Percentiles rank a stretch among this genome's conserved stretches.
phyloP scores from a whole-genome alignment of 192 early-diverging fungal species.

The Backusella luteola region DNA sequence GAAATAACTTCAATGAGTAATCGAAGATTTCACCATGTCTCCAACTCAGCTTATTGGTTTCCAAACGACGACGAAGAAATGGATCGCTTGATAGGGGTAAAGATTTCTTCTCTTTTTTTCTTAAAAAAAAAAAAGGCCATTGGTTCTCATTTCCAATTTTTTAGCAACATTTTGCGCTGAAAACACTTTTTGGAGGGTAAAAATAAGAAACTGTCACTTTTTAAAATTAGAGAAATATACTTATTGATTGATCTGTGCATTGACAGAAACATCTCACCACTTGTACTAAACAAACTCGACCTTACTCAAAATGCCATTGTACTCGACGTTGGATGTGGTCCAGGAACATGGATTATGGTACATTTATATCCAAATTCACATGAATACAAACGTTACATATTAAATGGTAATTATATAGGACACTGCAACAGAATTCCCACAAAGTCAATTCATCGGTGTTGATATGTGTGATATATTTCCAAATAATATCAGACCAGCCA shows the following conservation, averaged over 20 bases:
- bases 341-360: conserved; percentile 38
- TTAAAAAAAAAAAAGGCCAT: neutral
- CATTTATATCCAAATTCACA: neutral
- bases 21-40: conserved; percentile 4
- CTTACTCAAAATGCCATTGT: conserved; percentile 10
- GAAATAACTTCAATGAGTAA: neutral
- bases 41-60: conserved; percentile 22
- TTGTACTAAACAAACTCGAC: neutral
- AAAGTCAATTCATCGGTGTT: conserved; percentile 25
- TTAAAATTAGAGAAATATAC: neutral
- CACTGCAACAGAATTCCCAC: conserved; percentile 24
- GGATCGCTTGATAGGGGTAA: conserved; percentile 31
- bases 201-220: neutral
- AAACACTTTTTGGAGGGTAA: conserved; percentile 27
- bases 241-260: neutral
- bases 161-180: conserved; percentile 35
- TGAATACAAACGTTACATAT: neutral
- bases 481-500: conserved; percentile 23
- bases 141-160: neutral
- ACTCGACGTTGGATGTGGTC: conserved; percentile 34
- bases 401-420: conserved; percentile 21
- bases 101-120: neutral
- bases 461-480: conserved; percentile 36
- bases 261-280: neutral
- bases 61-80: conserved; percentile 35